Evolutionary conservation across 345 rosid species (phyloP).

Genomic region (Eutrema yunnanense): DNA sequence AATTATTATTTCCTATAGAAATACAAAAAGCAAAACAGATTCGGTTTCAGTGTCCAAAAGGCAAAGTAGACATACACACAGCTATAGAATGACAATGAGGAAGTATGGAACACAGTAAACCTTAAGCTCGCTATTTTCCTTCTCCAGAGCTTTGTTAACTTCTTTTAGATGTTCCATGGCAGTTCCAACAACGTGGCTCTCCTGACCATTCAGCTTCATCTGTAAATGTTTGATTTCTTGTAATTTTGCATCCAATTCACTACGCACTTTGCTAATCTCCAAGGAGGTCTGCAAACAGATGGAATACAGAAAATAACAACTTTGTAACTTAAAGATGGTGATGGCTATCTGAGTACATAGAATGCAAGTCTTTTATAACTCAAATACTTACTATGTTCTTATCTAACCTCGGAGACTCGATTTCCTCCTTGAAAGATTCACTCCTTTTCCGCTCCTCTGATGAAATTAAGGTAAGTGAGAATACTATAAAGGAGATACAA

Average conservation of each 20-base stretch:
- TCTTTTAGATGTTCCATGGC: slow-evolving; percentile 39
- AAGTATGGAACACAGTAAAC: slow-evolving; percentile 28
- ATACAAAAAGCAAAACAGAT: slow-evolving; percentile 3
- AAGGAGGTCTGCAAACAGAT: slow-evolving; percentile 38
- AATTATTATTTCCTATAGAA: not conserved
- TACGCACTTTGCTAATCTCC: slow-evolving; percentile 50
- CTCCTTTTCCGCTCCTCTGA: slow-evolving; percentile 65
- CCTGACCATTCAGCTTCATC: slow-evolving; percentile 43
- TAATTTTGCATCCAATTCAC: slow-evolving; percentile 54
- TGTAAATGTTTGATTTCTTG: slow-evolving; percentile 57
- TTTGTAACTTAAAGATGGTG: not conserved
- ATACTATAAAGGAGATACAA: slow-evolving; percentile 6
- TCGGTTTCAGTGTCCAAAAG: not conserved
- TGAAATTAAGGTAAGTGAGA: slow-evolving; percentile 10
- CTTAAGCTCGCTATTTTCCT: slow-evolving; percentile 64
- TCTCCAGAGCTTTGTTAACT: slow-evolving; percentile 45
- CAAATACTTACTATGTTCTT: slow-evolving; percentile 50
- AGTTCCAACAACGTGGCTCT: slow-evolving; percentile 37
- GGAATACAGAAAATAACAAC: not conserved
- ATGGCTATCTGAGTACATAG: not conserved
- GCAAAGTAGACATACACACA: not conserved
- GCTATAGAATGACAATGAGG: not conserved
- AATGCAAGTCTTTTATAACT: not conserved
- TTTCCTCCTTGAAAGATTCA: slow-evolving; percentile 50
- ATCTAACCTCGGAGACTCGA: slow-evolving; percentile 44